Percentiles rank a stretch among this genome's conserved stretches.
Evolutionary conservation across 1,284 basidiomycete species (phyloP).

Genomic region (Agaricales sp.): DNA sequence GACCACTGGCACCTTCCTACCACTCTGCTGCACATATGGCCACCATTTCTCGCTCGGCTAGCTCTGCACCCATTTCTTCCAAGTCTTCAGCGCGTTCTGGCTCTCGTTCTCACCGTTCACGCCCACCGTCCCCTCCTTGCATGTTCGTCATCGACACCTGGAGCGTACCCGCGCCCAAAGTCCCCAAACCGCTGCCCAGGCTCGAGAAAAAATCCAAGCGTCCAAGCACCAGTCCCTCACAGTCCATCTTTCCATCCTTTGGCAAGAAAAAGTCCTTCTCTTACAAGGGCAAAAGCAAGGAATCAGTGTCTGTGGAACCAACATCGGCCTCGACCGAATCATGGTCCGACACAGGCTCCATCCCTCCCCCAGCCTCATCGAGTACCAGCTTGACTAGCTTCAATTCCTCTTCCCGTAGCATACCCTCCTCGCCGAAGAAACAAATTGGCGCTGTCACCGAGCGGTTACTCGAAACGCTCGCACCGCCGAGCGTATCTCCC

Average conservation of each 20-base stretch:
- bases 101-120: neutral
- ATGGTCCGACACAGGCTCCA: neutral
- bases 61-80: too few relatives aligned
- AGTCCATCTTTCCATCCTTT: neutral
- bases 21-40: too few relatives aligned
- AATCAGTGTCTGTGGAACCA: neutral
- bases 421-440: neutral
- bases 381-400: neutral
- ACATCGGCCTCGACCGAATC: neutral
- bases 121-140: neutral
- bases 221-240: neutral
- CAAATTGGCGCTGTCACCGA: neutral
- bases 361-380: neutral
- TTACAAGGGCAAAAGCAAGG: conserved; percentile 1
- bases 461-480: neutral
- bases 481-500: neutral
- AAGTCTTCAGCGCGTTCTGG: neutral
- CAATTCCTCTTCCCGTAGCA: neutral
- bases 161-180: neutral
- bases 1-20: too few relatives aligned
- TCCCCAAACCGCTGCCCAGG: neutral
- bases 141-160: conserved; percentile 1
- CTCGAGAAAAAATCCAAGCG: neutral
- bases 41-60: too few relatives aligned
- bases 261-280: neutral